Conservation (phyloP, 306 rosid species). For the Fragaria ananassa region DNA sequence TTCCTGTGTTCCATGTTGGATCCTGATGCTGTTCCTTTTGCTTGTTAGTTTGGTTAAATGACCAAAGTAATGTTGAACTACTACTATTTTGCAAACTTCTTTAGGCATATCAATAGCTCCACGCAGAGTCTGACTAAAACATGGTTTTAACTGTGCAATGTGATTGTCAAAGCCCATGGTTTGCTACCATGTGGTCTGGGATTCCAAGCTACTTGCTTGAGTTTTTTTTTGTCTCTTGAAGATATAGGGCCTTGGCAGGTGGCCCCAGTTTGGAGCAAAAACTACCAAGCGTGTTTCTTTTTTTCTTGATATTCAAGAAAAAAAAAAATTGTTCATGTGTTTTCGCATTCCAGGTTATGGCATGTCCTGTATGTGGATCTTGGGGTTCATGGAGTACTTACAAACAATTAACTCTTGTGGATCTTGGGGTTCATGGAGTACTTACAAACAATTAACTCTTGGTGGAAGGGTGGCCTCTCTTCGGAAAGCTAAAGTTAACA, state of each 20-base stretch:
- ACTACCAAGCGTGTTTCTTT: background rate
- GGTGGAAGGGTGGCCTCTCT: slow-evolving; percentile 12
- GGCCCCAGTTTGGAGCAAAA: background rate
- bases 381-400: background rate
- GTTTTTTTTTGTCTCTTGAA: background rate
- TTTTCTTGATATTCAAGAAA: background rate
- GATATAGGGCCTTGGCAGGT: background rate
- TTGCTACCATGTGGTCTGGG: background rate
- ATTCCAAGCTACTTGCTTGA: background rate
- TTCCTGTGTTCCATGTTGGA: background rate
- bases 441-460: slow-evolving; percentile 15
- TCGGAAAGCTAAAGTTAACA: slow-evolving; percentile 18
- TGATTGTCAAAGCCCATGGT: background rate
- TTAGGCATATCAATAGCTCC: background rate
- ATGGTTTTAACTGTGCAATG: background rate
- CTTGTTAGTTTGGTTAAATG: background rate
- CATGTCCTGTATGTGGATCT: background rate
- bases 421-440: slow-evolving; percentile 2
- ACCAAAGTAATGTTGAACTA: background rate
- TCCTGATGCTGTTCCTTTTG: background rate
- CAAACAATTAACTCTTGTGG: slow-evolving; percentile 15
- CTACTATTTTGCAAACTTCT: background rate
- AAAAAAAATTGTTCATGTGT: background rate
- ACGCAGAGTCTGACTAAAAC: background rate
- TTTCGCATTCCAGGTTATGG: background rate